phyloP scores from a whole-genome alignment of 352 stramenopile genomes.

The Globisporangium spiculum region DNA sequence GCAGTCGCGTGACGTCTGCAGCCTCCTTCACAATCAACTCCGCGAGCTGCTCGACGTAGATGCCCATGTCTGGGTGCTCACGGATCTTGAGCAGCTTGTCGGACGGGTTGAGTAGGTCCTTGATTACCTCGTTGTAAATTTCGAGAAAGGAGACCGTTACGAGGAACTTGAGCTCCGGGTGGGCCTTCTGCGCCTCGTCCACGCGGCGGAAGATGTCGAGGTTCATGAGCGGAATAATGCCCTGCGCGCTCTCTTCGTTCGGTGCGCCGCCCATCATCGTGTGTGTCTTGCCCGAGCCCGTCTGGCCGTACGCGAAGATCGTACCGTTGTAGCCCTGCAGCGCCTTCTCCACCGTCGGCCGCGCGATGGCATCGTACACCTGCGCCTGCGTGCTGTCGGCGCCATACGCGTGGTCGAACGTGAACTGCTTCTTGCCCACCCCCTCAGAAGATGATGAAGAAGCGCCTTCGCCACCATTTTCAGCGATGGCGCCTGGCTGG shows the following conservation, averaged over 20 bases:
- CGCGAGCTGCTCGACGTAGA: constrained; percentile 91
- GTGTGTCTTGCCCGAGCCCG: constrained; percentile 83
- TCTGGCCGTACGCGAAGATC: constrained; percentile 79
- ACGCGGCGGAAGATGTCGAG: constrained; percentile 76
- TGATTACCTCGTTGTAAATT: constrained; percentile 95
- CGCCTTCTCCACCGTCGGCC: constrained; percentile 73
- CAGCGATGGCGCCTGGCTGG: constrained; percentile 22
- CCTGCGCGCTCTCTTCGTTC: constrained; percentile 38
- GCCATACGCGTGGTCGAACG: constrained; percentile 84
- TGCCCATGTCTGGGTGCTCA: constrained; percentile 91
- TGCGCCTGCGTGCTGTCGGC: constrained; percentile 67
- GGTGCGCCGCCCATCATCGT: constrained; percentile 76
- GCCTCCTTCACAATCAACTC: constrained; percentile 83
- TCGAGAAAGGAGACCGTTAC: constrained; percentile 93
- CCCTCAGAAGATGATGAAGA: neutral
- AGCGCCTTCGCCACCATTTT: neutral
- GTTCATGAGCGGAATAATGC: constrained; percentile 91
- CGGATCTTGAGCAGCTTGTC: constrained; percentile 91
- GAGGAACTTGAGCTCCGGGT: constrained; percentile 69
- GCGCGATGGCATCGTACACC: constrained; percentile 79
- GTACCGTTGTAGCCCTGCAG: constrained; percentile 81
- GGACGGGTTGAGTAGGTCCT: constrained; percentile 91
- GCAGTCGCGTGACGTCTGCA: constrained; percentile 67
- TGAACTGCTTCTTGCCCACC: constrained; percentile 58
- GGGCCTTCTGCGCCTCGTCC: constrained; percentile 24